phyloP scores from a whole-genome alignment of 495 filamentous ascomycete genomes.

The Neurospora sp. region DNA sequence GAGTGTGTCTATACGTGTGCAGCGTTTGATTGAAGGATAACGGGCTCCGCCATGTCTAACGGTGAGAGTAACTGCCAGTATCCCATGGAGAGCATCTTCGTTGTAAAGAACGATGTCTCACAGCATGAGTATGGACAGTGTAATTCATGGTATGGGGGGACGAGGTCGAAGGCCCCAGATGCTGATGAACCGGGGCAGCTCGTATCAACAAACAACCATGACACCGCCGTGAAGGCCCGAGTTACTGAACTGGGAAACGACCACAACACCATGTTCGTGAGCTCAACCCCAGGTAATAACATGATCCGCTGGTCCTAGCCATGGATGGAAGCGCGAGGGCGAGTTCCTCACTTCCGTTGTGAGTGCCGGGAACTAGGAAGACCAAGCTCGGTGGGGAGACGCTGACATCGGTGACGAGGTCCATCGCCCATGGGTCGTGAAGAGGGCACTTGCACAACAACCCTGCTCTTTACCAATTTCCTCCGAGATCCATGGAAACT shows the following conservation, averaged over 20 bases:
- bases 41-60: not conserved
- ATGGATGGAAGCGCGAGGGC: not conserved
- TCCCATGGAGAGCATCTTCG: not conserved
- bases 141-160: not conserved
- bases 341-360: not conserved
- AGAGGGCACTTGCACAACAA: conserved; percentile 3
- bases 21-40: conserved; percentile 1
- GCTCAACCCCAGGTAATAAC: not conserved
- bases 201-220: not conserved
- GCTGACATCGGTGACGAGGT: conserved; percentile 11
- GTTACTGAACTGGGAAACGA: not conserved
- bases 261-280: not conserved
- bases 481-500: not conserved
- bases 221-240: not conserved
- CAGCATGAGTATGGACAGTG: not conserved
- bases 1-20: not conserved
- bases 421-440: conserved; percentile 10
- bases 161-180: not conserved
- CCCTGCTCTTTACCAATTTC: not conserved
- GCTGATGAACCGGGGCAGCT: not conserved
- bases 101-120: not conserved
- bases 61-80: not conserved
- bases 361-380: conserved; percentile 17
- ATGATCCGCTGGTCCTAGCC: not conserved
- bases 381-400: conserved; percentile 13